Evolutionary conservation across 768 basidiomycete genomes (phyloP).

Genomic region (Fistulinella prunicolor): DNA sequence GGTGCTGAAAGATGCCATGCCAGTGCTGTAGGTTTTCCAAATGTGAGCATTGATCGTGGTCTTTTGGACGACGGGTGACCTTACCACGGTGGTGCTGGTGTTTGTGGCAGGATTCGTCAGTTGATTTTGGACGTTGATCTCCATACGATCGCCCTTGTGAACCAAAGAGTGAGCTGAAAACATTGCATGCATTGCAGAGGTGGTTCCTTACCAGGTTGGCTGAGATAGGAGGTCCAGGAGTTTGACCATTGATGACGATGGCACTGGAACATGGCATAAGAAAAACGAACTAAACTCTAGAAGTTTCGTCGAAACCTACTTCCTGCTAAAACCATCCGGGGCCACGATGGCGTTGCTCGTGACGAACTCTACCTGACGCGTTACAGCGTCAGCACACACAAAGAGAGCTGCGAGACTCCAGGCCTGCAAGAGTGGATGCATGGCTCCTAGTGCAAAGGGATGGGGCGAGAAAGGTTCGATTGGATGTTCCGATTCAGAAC

Average conservation of each 20-base stretch:
- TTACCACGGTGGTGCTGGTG: constrained; percentile 41
- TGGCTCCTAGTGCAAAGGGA: not conserved
- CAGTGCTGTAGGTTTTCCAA: constrained; percentile 31
- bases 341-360: constrained; percentile 39
- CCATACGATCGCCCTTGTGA: constrained; percentile 37
- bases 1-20: constrained; percentile 47
- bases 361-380: constrained; percentile 25
- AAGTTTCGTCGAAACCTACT: no score
- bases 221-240: constrained; percentile 40
- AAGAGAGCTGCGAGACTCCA: constrained; percentile 9
- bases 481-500: no score
- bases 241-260: constrained; percentile 40
- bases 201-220: constrained; percentile 35
- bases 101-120: constrained; percentile 39
- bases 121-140: constrained; percentile 41
- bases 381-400: constrained; percentile 9
- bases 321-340: constrained; percentile 42
- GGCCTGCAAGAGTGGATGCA: constrained; percentile 11
- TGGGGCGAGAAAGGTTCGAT: not conserved
- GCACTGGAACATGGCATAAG: constrained; percentile 16
- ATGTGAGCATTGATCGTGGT: not conserved
- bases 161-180: not conserved
- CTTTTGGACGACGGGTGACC: constrained; percentile 1
- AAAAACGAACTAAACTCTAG: not conserved
- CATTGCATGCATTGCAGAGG: not conserved